Percentiles rank a stretch among this genome's conserved stretches.
Evolutionary conservation across 2,329 filamentous ascomycete genomes (phyloP).

Genomic region (Talaromyces islandicus): DNA sequence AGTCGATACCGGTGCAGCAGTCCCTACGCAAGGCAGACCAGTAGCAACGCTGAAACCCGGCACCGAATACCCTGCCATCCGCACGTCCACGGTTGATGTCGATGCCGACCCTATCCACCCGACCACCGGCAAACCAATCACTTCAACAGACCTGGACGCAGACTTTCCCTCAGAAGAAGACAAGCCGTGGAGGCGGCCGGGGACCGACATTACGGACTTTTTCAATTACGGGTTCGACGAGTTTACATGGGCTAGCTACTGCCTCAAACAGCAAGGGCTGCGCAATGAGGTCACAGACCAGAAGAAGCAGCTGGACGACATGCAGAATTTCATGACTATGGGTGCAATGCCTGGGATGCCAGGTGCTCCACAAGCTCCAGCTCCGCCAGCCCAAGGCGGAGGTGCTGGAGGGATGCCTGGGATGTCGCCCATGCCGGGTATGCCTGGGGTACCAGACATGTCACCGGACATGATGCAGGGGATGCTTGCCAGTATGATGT

Average conservation of each 20-base stretch:
- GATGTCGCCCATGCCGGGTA: slow-evolving; percentile 28
- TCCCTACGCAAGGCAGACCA: slow-evolving; percentile 28
- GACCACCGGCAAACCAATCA: slow-evolving; percentile 68
- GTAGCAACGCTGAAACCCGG: slow-evolving; percentile 46
- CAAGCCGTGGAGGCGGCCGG: slow-evolving; percentile 92
- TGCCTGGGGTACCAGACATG: slow-evolving; percentile 46
- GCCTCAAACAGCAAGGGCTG: slow-evolving; percentile 76
- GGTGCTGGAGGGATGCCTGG: slow-evolving; percentile 21
- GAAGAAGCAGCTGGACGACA: slow-evolving; percentile 62
- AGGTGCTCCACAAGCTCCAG: slow-evolving; percentile 22
- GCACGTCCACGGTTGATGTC: slow-evolving; percentile 77
- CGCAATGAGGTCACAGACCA: slow-evolving; percentile 72
- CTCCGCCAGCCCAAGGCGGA: slow-evolving; percentile 20
- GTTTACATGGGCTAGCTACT: slow-evolving; percentile 95
- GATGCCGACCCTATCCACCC: slow-evolving; percentile 76
- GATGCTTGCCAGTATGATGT: slow-evolving; percentile 52
- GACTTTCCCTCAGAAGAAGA: slow-evolving; percentile 66
- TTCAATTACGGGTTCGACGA: slow-evolving; percentile 99
- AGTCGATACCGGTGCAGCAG: slow-evolving; percentile 26
- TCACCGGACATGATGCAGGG: slow-evolving; percentile 53
- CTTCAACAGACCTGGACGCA: slow-evolving; percentile 71
- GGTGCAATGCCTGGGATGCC: slow-evolving; percentile 43
- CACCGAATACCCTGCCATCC: slow-evolving; percentile 60
- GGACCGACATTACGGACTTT: slow-evolving; percentile 91
- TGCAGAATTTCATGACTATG: slow-evolving; percentile 55